phyloP scores from a whole-genome alignment of 257 asterid genomes.

The Rubia yunnanensis region DNA sequence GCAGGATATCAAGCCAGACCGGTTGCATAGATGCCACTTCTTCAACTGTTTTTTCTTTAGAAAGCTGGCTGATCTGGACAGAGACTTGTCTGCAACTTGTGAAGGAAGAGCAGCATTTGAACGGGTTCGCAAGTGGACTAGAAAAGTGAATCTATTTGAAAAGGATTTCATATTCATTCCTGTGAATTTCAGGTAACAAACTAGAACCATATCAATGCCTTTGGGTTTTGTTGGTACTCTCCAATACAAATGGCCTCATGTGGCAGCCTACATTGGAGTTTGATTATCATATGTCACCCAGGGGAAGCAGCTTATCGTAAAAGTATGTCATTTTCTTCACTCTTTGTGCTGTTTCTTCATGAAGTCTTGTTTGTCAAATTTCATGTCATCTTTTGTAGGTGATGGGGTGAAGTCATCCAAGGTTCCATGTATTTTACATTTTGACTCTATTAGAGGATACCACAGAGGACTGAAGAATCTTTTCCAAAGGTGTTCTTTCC shows the following conservation, averaged over 20 bases:
- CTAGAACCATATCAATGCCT: slow-evolving; percentile 8
- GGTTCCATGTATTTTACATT: slow-evolving; percentile 75
- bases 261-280: slow-evolving; percentile 94
- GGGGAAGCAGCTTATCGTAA: slow-evolving; percentile 48
- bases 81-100: slow-evolving; percentile 30
- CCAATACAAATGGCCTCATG: slow-evolving; percentile 17
- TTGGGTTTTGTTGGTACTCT: slow-evolving; percentile 15
- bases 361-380: slow-evolving; percentile 12
- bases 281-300: slow-evolving; percentile 83
- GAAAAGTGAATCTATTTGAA: slow-evolving; percentile 59
- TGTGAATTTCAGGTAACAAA: slow-evolving; percentile 74
- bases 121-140: slow-evolving; percentile 82
- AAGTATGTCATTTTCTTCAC: slow-evolving; percentile 23
- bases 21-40: slow-evolving; percentile 59
- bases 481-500: slow-evolving; percentile 29
- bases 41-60: slow-evolving; percentile 91
- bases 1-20: slow-evolving; percentile 34
- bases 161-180: slow-evolving; percentile 83
- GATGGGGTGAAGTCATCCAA: slow-evolving; percentile 30
- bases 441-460: slow-evolving; percentile 80
- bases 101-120: slow-evolving; percentile 59
- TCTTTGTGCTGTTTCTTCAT: neutral
- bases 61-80: slow-evolving; percentile 57
- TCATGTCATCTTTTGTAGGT: slow-evolving; percentile 34
- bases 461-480: slow-evolving; percentile 57